Evolutionary conservation across 345 rosid genomes (phyloP), one percentile per base, ranked within the genome.

Genomic region (Lenwebbia sp.): DNA sequence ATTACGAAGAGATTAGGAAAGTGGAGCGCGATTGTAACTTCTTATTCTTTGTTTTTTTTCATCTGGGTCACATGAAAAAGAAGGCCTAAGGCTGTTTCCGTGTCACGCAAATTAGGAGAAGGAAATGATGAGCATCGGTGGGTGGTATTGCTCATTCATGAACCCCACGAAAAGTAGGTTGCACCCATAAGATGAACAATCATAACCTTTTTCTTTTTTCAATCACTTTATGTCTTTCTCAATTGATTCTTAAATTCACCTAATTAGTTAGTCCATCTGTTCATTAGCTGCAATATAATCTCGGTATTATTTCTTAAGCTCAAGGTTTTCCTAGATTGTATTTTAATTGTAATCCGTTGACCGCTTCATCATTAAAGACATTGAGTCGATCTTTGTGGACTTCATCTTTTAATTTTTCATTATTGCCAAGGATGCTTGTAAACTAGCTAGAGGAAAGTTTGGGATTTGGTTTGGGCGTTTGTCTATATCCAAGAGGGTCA

Each of bases 101-200:
- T 5, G 85, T 84, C 75, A 84, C 85, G 54, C 82, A 30, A 51
- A 33, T 70, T 33, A 26, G 86, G 62, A 85, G 44, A 25, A 74
- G 50, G 51, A 41, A 70, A 85, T 74, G 54, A 85, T 85, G 56
- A 85, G 53, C 70, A 51, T 40, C 86, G 86, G 86, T 85, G 83
- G 86, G 86, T 78, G 78, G 37, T 11, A 1, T 54, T 85, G 78
- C 57, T 21, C 65, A 54, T 85, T 65, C 86, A 85, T 10, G 47
- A 50, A n/a, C 82, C 86, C 25, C 54, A 85, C 55, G 65, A 85
- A 85, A 85, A 85, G 83, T 25, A 10, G 15, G 86, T 85, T 53
- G 62, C 82, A 85, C 86, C 86, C 78, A 52, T 25, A 65, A 30
- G 11, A 47, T 0, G 74, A n/a, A 4, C 81, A 11, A 70, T 70